Evolutionary conservation across 441 rosid genomes (phyloP), one percentile per base, ranked within the genome.

Genomic region (Croton laevigatus): DNA sequence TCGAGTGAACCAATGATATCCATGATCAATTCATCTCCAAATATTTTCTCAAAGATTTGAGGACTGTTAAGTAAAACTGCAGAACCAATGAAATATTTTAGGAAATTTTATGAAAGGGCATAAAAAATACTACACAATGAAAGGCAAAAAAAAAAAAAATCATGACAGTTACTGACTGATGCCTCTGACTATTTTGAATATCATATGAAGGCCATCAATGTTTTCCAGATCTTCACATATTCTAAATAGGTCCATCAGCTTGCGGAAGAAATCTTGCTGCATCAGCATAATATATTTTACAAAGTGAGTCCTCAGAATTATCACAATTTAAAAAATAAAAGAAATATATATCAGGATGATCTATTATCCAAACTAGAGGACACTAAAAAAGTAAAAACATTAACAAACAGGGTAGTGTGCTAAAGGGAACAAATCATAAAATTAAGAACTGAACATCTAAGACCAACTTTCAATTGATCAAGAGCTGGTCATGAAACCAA

Each of bases 1-100:
- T 96, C 99, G 3, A 96, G 98, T 62, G 97, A 86, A 69, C 98
- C 99, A 51, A 96, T 89, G 68, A 93, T 85, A 77, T 93, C 97
- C 94, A 96, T 90, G 73, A 96, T 87, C 74, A 91, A 79, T 69
- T 96, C 99, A 86, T 93, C 98, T 75, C 91, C 96, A 78, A 93
- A 93, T 62, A 93, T 84, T 84, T 86, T 91, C 81, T 96, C 98
- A 59, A 96, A 82, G 66, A 96, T 87, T 79, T 86, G 99, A 76
- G 92, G 83, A 81, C 90, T 96, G 73, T 93, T 96, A 70, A 96
- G 96, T 77, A 93, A 74, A 81, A 96, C 99, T 96, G 91, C 88
- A 65, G 32, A 61, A 44, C 73, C 73, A 64, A 51, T 75, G 11
- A 75, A 38, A 64, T 27, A 80, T 72, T 71, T 52, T 71, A 51